Evolutionary conservation across 164 flowering plant genomes (phyloP).

Genomic region (Buxus sempervirens): DNA sequence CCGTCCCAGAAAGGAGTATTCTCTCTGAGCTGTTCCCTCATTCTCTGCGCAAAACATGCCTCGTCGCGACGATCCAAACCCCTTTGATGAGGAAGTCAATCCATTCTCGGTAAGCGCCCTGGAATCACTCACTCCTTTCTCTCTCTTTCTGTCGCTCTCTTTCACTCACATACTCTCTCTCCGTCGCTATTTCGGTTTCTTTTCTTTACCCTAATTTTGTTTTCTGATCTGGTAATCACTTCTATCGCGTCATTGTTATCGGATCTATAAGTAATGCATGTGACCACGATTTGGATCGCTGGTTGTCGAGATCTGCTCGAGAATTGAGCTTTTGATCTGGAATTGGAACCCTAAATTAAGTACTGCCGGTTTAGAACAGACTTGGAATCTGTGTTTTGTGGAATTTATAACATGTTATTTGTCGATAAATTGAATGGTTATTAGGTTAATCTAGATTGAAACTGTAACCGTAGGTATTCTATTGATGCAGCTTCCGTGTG

Average conservation of each 20-base stretch:
- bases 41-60: neutral
- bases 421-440: no score
- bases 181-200: neutral
- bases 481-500: no score
- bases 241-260: neutral
- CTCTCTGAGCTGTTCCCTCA: no score
- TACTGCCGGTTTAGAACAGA: neutral
- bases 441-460: no score
- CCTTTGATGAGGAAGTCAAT: constrained; percentile 6
- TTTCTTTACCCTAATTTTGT: neutral
- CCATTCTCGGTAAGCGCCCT: constrained; percentile 1
- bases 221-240: constrained; percentile 1
- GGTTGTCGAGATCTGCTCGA: no score
- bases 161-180: no score
- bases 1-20: no score
- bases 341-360: neutral
- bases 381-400: neutral
- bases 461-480: no score
- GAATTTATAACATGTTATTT: neutral
- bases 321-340: neutral
- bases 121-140: neutral
- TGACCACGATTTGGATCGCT: no score
- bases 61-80: constrained; percentile 1
- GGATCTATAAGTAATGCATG: no score
- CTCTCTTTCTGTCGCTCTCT: neutral